Evolutionary conservation across 495 filamentous ascomycete species (phyloP), one percentile per base, ranked within the genome.

Genomic region (Daldinia caldariorum): DNA sequence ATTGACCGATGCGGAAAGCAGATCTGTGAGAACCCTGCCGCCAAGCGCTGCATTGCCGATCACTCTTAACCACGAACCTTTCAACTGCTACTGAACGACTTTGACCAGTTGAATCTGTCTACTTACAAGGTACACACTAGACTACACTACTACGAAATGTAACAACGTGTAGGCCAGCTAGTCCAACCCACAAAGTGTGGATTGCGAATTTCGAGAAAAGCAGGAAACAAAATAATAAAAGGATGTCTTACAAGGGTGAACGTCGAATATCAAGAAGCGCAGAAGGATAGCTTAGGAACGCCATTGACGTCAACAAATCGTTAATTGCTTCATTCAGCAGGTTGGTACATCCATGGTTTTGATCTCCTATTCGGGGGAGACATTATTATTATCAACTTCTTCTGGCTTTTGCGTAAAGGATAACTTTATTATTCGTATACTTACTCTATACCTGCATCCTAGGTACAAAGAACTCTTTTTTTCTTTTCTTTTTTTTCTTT

Each of bases 11-110:
- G 43, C 4, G 69, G 69, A 63, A 67, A 72, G 64, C 60, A 67
- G 69, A 72, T 72, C 69, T 72, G 60, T 60, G 35, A 20, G 9
- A 56, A 50, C 69, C 69, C 69, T 67, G 64, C 18, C 37, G 69
- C 69, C 69, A 71, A 71, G 69, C 60, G 34, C 59, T 72, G 69
- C 69, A 65, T 14, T 61, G 69, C 69, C 64, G 69, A 72, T 72
- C 69, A 67, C 61, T 67, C 60, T 67, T 47, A 62, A 51, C 63
- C 69, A 68, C 55, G 60, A 59, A 61, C 55, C 32, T 64, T 68
- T 72, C 63, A 72, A 64, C 69, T 67, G 53, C 54, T 63, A 41
- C 39, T 35, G 34, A 41, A 41, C 39, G 26, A 34, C 50, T n/a
- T 45, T 59, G 47, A 55, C 61, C 50, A 31, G 55, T 26, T 26